Evolutionary conservation across 228 moss, liverwort and hornwort species (phyloP).

Genomic region (Sphagnum fallax): DNA sequence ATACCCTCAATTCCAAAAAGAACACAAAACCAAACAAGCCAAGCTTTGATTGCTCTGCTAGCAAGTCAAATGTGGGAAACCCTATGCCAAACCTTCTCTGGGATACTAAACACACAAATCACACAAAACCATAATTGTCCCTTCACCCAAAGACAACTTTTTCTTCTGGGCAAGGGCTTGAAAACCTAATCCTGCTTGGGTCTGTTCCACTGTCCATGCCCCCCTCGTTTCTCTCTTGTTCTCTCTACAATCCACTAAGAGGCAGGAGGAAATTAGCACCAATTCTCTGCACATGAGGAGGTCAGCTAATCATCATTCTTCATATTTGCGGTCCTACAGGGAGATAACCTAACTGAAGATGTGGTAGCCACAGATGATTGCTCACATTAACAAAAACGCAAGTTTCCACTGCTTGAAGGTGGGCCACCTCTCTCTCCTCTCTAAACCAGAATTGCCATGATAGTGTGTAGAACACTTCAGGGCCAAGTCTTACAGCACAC

Average conservation of each 20-base stretch:
- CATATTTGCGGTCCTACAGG: neutral
- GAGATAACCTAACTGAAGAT: neutral
- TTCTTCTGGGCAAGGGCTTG: constrained; percentile 20
- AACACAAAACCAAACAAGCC: constrained; percentile 30
- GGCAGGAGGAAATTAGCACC: neutral
- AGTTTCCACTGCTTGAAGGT: constrained; percentile 2
- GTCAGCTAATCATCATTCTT: neutral
- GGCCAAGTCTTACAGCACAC: constrained; percentile 13
- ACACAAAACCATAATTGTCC: constrained; percentile 21
- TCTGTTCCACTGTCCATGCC: constrained; percentile 30
- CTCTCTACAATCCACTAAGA: constrained; percentile 5
- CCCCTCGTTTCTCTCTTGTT: constrained; percentile 17
- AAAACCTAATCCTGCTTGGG: constrained; percentile 25
- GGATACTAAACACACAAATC: constrained; percentile 43
- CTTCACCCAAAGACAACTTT: neutral
- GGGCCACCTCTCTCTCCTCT: neutral
- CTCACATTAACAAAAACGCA: constrained; percentile 16
- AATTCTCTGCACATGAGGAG: neutral
- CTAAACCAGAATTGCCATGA: neutral
- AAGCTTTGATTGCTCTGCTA: constrained; percentile 45
- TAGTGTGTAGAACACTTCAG: neutral
- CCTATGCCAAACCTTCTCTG: constrained; percentile 31
- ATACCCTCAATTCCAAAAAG: too few species aligned
- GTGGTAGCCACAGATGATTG: neutral
- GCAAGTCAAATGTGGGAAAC: constrained; percentile 55